Base-by-base conservation (phyloP, 164 flowering plant species). In the Dillenia suffruticosa region DNA sequence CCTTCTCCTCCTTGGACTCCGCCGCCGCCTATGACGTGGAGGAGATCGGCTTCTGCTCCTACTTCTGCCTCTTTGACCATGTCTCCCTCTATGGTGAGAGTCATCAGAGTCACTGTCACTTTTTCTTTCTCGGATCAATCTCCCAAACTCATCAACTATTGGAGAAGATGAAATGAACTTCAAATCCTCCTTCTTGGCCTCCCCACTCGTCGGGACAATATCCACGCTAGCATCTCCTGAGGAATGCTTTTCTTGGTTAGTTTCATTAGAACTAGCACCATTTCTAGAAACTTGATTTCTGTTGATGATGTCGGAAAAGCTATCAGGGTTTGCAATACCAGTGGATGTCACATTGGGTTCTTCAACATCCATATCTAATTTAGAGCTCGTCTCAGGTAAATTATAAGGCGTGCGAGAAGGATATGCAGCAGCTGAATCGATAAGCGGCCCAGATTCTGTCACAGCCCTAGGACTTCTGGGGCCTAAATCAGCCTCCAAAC, bases 111-210 rank as follows among this genome's bases (percentile, higher is more conserved):
- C 97, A 77, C 89, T 87, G 40, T 90, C 96, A 78, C 79, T 85
- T 17, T 57, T 80, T 68, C 74, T 88, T 64, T 88, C 83, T 70
- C 74, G 82, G 32, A 85, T 68, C 69, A 87, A 72, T 74, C 98
- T 86, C 56, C 98, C 98, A 77, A 85, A 93, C 74, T 87, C 84
- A 72, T 93, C 98, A 15, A 89, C 83, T 64, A 87, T 83, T 13
- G 26, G 17, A 26, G 62, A 58, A 58, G 63, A 15, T 7, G 81
- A 44, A 49, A 59, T 61, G 57, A 53, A 55, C 58, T 69, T 72
- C 13, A 24, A 51, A 55, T 62, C 76, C 50, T 74, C 72, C 65
- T 70, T 72, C 49, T 58, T 69, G 22, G 56, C 5, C 58, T 75
- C 68, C 52, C 22, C 62, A 65, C 49, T 49, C 44, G 59, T 61